Base-by-base conservation (phyloP, 2,329 filamentous ascomycete species). In the Fusarium longipes region DNA sequence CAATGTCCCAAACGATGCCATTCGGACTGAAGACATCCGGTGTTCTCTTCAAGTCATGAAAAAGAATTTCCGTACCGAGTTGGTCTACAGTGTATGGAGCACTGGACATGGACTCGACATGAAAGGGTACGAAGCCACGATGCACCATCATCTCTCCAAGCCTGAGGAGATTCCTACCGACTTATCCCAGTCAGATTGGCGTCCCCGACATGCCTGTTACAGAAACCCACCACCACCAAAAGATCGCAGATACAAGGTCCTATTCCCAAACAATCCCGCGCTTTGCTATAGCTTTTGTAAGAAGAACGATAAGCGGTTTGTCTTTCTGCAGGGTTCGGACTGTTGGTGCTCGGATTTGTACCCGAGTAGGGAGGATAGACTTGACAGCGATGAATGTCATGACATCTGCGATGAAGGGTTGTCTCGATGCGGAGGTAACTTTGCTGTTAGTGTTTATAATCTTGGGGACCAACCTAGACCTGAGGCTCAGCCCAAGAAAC, bases 261-360 rank as follows among this genome's bases (percentile, higher is more conserved):
- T 33, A 4, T 3, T 3, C 1, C 1, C 8, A 6, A 60, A 45
- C 3, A 35, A 1, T 10, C 55, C 56, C 36, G 6, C 8, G 2
- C 1, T 9, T 2, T 62, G 58, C 0, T n/a, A 35, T 3, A 11
- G 24, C 10, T 40, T 30, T 14, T 62, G 58, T n/a, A 18, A 39
- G 11, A 38, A 10, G 5, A 5, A 14, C 11, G 12, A 12, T 0
- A 6, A 0, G 0, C 30, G 10, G 17, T 45, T 45, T 24, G 17
- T 32, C 2, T 3, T 42, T 8, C 12, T 44, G 12, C 1, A 5
- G 3, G 8, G n/a, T 11, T 3, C 6, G 2, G 9, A 0, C 8
- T 62, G 58, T 22, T 4, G 17, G 24, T 62, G 58, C 24, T 44
- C 2, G 25, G 18, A 63, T 4, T 8, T 6, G 0, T 44, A 24